phyloP scores from a whole-genome alignment of 2,329 filamentous ascomycete species.

The Lachnellula cervina region DNA sequence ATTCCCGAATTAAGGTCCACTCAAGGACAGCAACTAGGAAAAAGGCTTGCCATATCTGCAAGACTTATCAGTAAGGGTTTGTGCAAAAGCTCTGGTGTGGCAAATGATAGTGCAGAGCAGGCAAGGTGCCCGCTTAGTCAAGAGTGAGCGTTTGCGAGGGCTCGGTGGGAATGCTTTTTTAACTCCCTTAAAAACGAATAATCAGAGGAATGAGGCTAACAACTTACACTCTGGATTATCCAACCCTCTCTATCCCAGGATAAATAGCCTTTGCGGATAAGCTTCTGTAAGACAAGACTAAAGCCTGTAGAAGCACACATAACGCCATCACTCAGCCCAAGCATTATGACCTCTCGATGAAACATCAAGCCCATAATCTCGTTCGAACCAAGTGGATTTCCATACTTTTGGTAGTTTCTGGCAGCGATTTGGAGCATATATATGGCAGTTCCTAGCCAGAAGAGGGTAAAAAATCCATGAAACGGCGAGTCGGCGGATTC shows the following conservation, averaged over 20 bases:
- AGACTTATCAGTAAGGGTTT: background rate
- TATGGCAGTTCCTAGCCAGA: slow-evolving; percentile 67
- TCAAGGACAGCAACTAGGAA: slow-evolving; percentile 60
- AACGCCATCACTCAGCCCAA: slow-evolving; percentile 60
- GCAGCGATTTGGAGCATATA: slow-evolving; percentile 63
- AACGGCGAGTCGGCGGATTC: slow-evolving; percentile 63
- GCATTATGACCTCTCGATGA: slow-evolving; percentile 47
- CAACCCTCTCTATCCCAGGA: slow-evolving; percentile 66
- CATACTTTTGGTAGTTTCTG: slow-evolving; percentile 64
- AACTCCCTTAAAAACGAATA: background rate
- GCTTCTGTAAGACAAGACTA: slow-evolving; percentile 59
- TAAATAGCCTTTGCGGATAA: slow-evolving; percentile 54
- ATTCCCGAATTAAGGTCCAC: slow-evolving; percentile 65
- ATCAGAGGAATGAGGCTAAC: slow-evolving; percentile 18
- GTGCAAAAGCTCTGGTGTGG: background rate
- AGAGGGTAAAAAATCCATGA: slow-evolving; percentile 74
- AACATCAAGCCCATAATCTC: slow-evolving; percentile 70
- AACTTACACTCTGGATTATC: slow-evolving; percentile 63
- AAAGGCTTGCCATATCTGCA: slow-evolving; percentile 59
- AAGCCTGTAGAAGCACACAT: slow-evolving; percentile 64
- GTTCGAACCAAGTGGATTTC: slow-evolving; percentile 63
- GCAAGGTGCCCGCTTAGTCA: too few relatives aligned
- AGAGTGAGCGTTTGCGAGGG: too few relatives aligned
- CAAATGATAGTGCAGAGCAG: background rate
- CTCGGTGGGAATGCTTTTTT: background rate